Percentiles rank a stretch among this genome's conserved stretches.
Conservation (phyloP, 2,329 filamentous ascomycete species). For the Aspergillus transmontanensis region DNA sequence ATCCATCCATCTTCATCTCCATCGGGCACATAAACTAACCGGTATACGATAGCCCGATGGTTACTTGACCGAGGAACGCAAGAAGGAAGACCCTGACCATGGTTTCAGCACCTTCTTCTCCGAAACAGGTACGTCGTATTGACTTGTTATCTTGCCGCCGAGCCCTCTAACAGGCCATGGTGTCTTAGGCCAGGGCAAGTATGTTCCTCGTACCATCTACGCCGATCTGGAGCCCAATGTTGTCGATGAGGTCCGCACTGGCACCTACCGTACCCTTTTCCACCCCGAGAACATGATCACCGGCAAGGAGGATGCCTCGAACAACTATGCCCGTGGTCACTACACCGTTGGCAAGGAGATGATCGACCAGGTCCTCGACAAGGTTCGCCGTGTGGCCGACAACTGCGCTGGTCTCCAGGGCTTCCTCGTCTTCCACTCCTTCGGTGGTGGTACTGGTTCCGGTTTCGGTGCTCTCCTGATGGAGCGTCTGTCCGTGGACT, state of each 20-base stretch:
- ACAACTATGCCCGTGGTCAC: slow-evolving; percentile 99
- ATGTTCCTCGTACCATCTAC: slow-evolving; percentile 98
- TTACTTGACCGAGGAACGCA: slow-evolving; percentile 97
- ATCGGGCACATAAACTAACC: not conserved
- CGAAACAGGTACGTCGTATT: slow-evolving; percentile 77
- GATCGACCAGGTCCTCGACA: slow-evolving; percentile 96
- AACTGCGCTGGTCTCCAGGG: slow-evolving; percentile 98
- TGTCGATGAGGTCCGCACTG: slow-evolving; percentile 98
- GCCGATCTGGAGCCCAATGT: slow-evolving; percentile 99
- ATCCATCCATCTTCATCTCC: slow-evolving; percentile 1
- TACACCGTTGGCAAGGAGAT: slow-evolving; percentile 99
- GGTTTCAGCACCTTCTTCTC: slow-evolving; percentile 99
- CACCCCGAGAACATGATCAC: slow-evolving; percentile 99
- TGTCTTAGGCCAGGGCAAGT: slow-evolving; percentile 88
- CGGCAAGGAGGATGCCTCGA: slow-evolving; percentile 99
- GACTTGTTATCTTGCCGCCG: not conserved
- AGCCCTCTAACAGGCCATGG: slow-evolving; percentile 17
- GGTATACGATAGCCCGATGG: slow-evolving; percentile 78
- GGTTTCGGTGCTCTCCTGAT: slow-evolving; percentile 98
- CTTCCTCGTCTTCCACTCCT: slow-evolving; percentile 99
- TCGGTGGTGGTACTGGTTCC: slow-evolving; percentile 97
- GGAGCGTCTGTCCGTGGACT: slow-evolving; percentile 98
- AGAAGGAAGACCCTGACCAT: slow-evolving; percentile 87
- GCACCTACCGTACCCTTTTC: slow-evolving; percentile 93
- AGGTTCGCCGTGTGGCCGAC: slow-evolving; percentile 95